These are phyloP conservation scores for Neofusicoccum kwambonambiense DNA, from an alignment of 2,329 filamentous ascomycete genomes.

Conservation along the genomic window DNA sequence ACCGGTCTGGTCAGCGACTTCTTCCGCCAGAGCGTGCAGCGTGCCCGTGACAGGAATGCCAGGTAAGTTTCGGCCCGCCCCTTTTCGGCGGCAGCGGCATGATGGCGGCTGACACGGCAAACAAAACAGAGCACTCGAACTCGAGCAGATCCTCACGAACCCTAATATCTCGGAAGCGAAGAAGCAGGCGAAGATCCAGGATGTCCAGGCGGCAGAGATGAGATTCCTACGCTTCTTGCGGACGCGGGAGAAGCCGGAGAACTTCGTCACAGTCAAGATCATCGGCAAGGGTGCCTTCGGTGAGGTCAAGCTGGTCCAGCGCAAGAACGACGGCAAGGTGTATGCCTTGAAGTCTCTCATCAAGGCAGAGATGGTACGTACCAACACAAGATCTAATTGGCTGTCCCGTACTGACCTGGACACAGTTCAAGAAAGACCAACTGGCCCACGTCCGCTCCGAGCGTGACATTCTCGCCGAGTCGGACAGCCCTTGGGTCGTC, in stretches of 20 bases:
- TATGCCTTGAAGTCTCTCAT: slow-evolving; percentile 98
- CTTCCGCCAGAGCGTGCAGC: slow-evolving; percentile 98
- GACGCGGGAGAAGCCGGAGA: slow-evolving; percentile 88
- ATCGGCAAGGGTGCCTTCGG: slow-evolving; percentile 99
- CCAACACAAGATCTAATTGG: background rate
- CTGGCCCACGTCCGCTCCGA: slow-evolving; percentile 95
- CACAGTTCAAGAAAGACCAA: slow-evolving; percentile 91
- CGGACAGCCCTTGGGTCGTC: slow-evolving; percentile 99
- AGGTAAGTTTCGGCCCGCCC: slow-evolving; percentile 58
- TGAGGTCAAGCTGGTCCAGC: slow-evolving; percentile 95
- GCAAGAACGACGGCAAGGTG: slow-evolving; percentile 93
- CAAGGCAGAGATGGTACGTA: slow-evolving; percentile 84
- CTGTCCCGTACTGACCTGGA: background rate
- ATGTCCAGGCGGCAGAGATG: slow-evolving; percentile 82
- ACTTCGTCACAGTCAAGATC: slow-evolving; percentile 95
- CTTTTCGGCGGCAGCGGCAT: background rate
- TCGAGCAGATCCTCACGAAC: slow-evolving; percentile 82
- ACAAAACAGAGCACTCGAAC: slow-evolving; percentile 73
- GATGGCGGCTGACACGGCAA: slow-evolving; percentile 24
- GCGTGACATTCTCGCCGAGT: slow-evolving; percentile 95
- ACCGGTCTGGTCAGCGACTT: slow-evolving; percentile 71
- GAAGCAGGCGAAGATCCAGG: slow-evolving; percentile 82
- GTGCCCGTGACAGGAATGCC: slow-evolving; percentile 90
- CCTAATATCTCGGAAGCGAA: slow-evolving; percentile 70
- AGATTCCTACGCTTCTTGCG: slow-evolving; percentile 92